Evolutionary conservation across 2,329 filamentous ascomycete genomes (phyloP).

Genomic region (Colletotrichum chrysophilum): DNA sequence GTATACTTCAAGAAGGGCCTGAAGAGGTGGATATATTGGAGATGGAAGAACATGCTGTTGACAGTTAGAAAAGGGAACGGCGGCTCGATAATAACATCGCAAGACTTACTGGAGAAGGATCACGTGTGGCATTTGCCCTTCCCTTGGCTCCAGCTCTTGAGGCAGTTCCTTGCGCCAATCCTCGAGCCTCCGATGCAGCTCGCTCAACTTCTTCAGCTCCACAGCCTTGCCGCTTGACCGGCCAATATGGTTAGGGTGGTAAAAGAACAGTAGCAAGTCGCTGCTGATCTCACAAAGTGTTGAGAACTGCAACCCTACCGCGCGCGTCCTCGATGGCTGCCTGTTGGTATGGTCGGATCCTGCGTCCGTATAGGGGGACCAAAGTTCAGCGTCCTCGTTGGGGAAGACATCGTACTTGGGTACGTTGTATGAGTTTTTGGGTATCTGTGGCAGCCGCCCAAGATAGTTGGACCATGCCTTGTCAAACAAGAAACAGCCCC

Average conservation of each 20-base stretch:
- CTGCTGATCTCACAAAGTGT: constrained; percentile 92
- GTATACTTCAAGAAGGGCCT: constrained; percentile 93
- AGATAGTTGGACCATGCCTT: constrained; percentile 99
- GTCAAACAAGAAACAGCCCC: constrained; percentile 98
- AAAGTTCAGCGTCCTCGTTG: constrained; percentile 81
- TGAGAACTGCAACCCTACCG: constrained; percentile 81
- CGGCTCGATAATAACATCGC: no score
- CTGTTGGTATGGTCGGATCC: constrained; percentile 75
- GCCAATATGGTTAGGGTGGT: constrained; percentile 76
- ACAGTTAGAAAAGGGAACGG: constrained; percentile 24
- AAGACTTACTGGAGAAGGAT: constrained; percentile 79
- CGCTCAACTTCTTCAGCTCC: constrained; percentile 91
- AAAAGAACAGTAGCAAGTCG: constrained; percentile 88
- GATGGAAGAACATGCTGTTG: constrained; percentile 92
- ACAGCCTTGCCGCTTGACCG: constrained; percentile 74
- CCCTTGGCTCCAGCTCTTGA: constrained; percentile 84
- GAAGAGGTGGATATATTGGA: constrained; percentile 95
- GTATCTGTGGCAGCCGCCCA: constrained; percentile 86
- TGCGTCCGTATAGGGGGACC: constrained; percentile 87
- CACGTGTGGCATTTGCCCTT: constrained; percentile 87
- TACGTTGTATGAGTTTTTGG: constrained; percentile 79
- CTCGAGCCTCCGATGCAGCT: constrained; percentile 88
- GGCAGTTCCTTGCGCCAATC: constrained; percentile 87
- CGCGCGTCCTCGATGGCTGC: constrained; percentile 83
- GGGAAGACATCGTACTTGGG: constrained; percentile 92